Evolutionary conservation across 257 asterid species (phyloP).

Genomic region (Capsicum pubescens): DNA sequence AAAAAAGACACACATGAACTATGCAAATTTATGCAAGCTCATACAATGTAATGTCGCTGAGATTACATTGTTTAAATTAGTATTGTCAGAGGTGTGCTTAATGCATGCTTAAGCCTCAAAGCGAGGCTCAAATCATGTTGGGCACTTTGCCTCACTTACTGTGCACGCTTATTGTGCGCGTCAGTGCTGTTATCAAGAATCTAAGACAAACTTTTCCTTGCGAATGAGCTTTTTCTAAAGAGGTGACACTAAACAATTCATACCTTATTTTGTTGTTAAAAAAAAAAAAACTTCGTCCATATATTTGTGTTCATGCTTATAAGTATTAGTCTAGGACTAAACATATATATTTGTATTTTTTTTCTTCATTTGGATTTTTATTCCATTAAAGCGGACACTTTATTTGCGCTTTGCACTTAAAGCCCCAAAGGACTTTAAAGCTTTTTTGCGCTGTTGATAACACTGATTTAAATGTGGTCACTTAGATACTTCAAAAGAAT

Average conservation of each 20-base stretch:
- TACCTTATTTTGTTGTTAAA: neutral
- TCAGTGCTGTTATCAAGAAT: neutral
- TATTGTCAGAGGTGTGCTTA: neutral
- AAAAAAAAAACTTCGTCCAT: neutral
- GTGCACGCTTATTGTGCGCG: neutral
- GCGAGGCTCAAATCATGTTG: neutral
- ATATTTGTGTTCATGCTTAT: neutral
- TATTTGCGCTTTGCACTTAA: too few relatives aligned
- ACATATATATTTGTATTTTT: constrained; percentile 12
- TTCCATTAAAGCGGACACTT: neutral
- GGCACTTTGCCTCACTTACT: neutral
- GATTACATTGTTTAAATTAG: neutral
- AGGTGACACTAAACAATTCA: neutral
- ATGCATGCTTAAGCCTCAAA: neutral
- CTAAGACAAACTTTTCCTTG: neutral
- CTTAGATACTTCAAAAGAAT: neutral
- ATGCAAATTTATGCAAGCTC: neutral
- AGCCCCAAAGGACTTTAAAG: neutral
- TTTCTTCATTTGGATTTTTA: neutral
- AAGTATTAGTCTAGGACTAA: neutral
- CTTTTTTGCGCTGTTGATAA: neutral
- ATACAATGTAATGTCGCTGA: neutral
- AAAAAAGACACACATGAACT: neutral
- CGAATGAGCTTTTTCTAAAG: neutral
- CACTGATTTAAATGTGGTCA: neutral